phyloP scores from a whole-genome alignment of 176 grass and related monocot genomes.

The Triticum urartu region DNA sequence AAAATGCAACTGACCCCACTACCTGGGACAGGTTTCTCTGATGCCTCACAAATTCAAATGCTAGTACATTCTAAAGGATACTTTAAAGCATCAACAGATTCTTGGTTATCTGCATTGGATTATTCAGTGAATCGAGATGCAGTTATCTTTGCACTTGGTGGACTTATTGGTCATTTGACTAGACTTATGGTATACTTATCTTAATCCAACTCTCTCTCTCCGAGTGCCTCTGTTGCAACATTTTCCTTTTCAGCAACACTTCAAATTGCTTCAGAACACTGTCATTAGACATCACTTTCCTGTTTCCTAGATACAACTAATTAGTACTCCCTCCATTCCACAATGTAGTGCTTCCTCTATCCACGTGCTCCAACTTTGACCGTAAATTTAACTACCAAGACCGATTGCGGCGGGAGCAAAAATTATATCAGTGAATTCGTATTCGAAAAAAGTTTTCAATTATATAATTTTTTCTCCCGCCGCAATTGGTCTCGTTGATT shows the following conservation, averaged over 20 bases:
- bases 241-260: background rate
- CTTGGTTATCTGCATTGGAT: conserved; percentile 68
- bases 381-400: too few species aligned
- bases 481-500: too few species aligned
- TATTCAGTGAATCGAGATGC: conserved; percentile 54
- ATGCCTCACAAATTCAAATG: conserved; percentile 57
- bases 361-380: too few species aligned
- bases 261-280: conserved; percentile 14
- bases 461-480: too few species aligned
- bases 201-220: background rate
- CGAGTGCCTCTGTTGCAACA: background rate
- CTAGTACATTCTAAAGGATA: conserved; percentile 79
- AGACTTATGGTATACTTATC: conserved; percentile 81
- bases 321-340: background rate
- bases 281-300: background rate
- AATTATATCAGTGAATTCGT: too few species aligned
- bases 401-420: too few species aligned
- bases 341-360: too few species aligned
- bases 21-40: conserved; percentile 52
- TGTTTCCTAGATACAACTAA: background rate
- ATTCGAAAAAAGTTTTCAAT: too few species aligned
- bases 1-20: conserved; percentile 74
- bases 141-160: conserved; percentile 71
- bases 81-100: conserved; percentile 62
- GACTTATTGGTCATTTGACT: conserved; percentile 75